phyloP scores from a whole-genome alignment of 2,329 filamentous ascomycete genomes.

The Phialocephala subalpina region DNA sequence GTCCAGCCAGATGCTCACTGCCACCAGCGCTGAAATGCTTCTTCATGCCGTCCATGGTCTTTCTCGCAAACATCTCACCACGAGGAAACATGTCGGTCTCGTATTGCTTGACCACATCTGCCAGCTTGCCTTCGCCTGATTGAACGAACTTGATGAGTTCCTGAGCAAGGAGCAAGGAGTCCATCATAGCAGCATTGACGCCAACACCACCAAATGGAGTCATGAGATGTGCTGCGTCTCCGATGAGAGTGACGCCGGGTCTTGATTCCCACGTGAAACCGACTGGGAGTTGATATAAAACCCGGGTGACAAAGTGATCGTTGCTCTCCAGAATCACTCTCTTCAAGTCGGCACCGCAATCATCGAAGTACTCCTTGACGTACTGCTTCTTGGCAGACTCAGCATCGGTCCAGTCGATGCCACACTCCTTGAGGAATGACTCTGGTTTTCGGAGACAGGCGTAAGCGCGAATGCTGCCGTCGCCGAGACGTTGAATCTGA shows the following conservation, averaged over 20 bases:
- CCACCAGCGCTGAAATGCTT: conserved; percentile 35
- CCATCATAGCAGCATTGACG: conserved; percentile 56
- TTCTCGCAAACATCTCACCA: conserved; percentile 31
- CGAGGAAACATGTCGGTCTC: conserved; percentile 35
- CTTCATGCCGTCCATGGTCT: conserved; percentile 31
- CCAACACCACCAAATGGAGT: conserved; percentile 57
- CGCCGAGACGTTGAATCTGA: conserved; percentile 49
- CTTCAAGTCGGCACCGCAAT: conserved; percentile 35
- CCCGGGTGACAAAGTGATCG: conserved; percentile 32
- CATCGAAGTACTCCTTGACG: conserved; percentile 28
- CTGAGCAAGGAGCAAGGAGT: conserved; percentile 51
- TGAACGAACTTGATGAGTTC: conserved; percentile 38
- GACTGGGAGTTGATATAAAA: conserved; percentile 45
- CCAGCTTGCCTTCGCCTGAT: conserved; percentile 21
- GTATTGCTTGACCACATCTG: conserved; percentile 31
- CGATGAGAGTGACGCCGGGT: conserved; percentile 54
- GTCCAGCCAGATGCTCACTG: conserved; percentile 3
- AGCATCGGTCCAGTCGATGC: conserved; percentile 34
- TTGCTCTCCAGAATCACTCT: conserved; percentile 27
- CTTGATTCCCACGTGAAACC: conserved; percentile 38
- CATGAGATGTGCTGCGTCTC: conserved; percentile 59
- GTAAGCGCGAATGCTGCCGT: conserved; percentile 47
- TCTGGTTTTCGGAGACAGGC: conserved; percentile 35
- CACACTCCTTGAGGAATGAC: conserved; percentile 34
- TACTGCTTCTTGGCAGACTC: conserved; percentile 25